Base-by-base conservation (phyloP, 2,329 filamentous ascomycete genomes). In the Phoma sp. region DNA sequence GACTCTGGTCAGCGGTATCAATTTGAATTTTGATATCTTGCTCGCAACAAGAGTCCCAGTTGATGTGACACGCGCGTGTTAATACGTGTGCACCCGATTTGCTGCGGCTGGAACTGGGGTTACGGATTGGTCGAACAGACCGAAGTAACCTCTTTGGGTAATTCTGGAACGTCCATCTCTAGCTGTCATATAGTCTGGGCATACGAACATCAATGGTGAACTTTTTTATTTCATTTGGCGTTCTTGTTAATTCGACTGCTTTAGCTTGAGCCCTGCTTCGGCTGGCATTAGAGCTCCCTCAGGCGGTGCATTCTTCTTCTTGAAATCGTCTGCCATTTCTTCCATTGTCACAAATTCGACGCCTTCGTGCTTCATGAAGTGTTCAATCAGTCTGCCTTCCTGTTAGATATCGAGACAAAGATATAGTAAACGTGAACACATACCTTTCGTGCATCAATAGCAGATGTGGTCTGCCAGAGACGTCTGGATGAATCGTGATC, bases 401-500 rank as follows among this genome's bases (percentile, higher is more conserved):
- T 17, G 22, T 63, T 25, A 62, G 50, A 13, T 17, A 1, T 38
- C 5, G 10, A 29, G 15, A 3, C 10, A 25, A 17, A 32, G 9
- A 61, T 15, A 12, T 9, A 6, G 5, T 17, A 2, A 19, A 19
- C 7, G 10, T 15, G 6, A 1, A 24, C 31, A 29, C 72, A 62
- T 73, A 84, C 81, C 86, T 81, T 72, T 91, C 87, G 59, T 91
- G 87, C 88, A 91, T 90, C 9, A 90, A 74, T 21, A 91, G 67
- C 0, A 85, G 87, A 71, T 92, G 89, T 0, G 89, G 89, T 24
- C 88, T 81, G 0, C 89, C 89, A 37, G 65, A 70, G 17, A 74
- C 73, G 60, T 92, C 89, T 0, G 89, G 89, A 71, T 92, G 89
- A 27, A 91, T 88, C 0, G 88, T 91, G 68, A 92, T 88, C 0